These are phyloP conservation scores for Ceriops tagal DNA, from an alignment of 345 rosid species.

Conservation along the genomic window DNA sequence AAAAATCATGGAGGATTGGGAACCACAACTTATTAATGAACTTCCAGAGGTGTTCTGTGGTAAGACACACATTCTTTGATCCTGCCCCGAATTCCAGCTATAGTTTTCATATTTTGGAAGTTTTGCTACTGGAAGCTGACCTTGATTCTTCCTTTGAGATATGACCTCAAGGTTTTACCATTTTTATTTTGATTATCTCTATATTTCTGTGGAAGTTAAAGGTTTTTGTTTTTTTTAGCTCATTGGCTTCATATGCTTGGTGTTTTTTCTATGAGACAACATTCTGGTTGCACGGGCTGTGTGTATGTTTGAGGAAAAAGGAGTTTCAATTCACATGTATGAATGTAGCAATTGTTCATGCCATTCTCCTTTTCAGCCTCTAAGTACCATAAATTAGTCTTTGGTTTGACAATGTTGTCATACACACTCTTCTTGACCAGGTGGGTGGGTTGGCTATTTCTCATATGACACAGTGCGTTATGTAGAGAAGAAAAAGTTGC, in stretches of 20 bases:
- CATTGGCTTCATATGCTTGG: background rate
- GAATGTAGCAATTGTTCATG: background rate
- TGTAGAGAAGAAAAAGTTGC: constrained; percentile 82
- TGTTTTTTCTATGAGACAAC: background rate
- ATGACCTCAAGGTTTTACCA: background rate
- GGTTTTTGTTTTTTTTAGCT: background rate
- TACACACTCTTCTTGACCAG: constrained; percentile 34
- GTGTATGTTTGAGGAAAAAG: background rate
- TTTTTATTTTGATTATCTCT: background rate
- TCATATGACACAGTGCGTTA: constrained; percentile 92
- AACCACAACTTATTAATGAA: constrained; percentile 72
- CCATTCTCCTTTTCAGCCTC: background rate
- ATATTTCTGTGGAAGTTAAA: background rate
- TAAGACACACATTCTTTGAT: constrained; percentile 19
- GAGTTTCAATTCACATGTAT: background rate
- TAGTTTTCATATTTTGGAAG: background rate
- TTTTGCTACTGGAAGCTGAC: background rate
- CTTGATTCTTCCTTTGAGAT: background rate
- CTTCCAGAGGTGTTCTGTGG: constrained; percentile 91
- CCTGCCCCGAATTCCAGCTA: too few relatives aligned
- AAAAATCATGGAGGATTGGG: constrained; percentile 76
- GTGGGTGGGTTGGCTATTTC: constrained; percentile 97
- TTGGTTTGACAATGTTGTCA: background rate
- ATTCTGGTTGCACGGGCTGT: background rate
- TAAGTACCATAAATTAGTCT: background rate